Evolutionary conservation across 306 rosid genomes (phyloP).

Genomic region (Trifolium subterraneum): DNA sequence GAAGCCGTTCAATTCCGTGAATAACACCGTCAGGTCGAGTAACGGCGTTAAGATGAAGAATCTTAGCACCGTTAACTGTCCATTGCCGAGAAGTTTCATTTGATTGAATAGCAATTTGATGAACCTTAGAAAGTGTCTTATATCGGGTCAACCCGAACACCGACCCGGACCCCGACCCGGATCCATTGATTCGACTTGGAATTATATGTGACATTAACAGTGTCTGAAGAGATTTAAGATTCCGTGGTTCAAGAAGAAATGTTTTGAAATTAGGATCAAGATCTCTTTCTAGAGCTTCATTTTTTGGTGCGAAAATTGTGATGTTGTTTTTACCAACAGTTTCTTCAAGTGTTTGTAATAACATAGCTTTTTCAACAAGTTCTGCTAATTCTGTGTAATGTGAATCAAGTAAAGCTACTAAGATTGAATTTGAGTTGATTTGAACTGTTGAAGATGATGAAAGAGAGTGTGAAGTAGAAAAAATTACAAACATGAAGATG

Average conservation of each 20-base stretch:
- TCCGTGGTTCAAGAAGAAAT: constrained; percentile 72
- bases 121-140: constrained; percentile 43
- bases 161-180: constrained; percentile 6
- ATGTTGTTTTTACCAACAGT: constrained; percentile 63
- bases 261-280: constrained; percentile 78
- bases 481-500: constrained; percentile 14
- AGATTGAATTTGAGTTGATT: constrained; percentile 76
- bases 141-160: constrained; percentile 40
- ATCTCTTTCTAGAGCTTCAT: constrained; percentile 72
- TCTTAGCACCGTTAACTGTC: constrained; percentile 53
- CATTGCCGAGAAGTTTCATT: constrained; percentile 43
- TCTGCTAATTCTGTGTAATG: constrained; percentile 81
- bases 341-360: constrained; percentile 65
- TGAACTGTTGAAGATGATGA: constrained; percentile 34
- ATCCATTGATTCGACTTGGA: constrained; percentile 55
- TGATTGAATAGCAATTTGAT: constrained; percentile 34
- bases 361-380: constrained; percentile 71
- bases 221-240: constrained; percentile 65
- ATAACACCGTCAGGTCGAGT: constrained; percentile 81
- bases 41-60: constrained; percentile 50
- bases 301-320: constrained; percentile 78
- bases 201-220: constrained; percentile 65
- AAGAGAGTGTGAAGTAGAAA: not conserved
- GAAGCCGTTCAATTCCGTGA: constrained; percentile 72
- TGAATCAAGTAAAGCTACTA: constrained; percentile 80